A percentile compares a stretch with the other conserved stretches of the same genome.
These are phyloP conservation scores for Paecilomyces formosus DNA, from an alignment of 2,329 filamentous ascomycete species.

Conservation along the genomic window DNA sequence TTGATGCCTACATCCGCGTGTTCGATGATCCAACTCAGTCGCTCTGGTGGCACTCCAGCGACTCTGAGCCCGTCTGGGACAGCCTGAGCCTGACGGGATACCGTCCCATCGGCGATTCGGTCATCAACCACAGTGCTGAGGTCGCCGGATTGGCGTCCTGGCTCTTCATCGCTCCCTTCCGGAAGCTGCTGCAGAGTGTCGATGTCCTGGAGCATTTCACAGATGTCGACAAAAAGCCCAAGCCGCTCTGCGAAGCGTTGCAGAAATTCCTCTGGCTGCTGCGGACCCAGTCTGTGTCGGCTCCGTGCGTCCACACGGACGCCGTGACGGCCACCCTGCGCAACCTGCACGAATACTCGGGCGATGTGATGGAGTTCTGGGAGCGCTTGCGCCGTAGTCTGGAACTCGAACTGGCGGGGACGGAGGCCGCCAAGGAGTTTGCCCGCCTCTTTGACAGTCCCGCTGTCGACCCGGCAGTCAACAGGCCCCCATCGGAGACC, in stretches of 20 bases:
- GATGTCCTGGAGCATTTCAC: conserved; percentile 40
- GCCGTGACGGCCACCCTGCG: conserved; percentile 32
- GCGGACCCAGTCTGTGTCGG: conserved; percentile 35
- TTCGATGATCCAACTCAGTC: conserved; percentile 54
- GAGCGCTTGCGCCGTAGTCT: conserved; percentile 45
- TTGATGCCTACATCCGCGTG: conserved; percentile 55
- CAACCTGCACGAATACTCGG: conserved; percentile 37
- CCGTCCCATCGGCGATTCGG: conserved; percentile 42
- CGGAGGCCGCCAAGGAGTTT: conserved; percentile 32
- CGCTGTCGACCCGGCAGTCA: conserved; percentile 19
- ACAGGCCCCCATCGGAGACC: conserved; percentile 28
- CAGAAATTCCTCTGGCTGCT: conserved; percentile 47
- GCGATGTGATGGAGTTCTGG: conserved; percentile 50
- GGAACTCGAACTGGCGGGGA: conserved; percentile 45
- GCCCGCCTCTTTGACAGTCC: conserved; percentile 42
- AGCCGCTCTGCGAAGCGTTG: conserved; percentile 44
- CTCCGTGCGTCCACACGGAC: conserved; percentile 35
- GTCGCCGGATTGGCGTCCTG: conserved; percentile 52
- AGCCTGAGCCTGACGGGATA: conserved; percentile 52
- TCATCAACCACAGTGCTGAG: conserved; percentile 38
- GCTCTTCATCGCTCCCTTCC: conserved; percentile 53
- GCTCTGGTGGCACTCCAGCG: conserved; percentile 53
- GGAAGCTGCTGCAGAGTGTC: conserved; percentile 46
- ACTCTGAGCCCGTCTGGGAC: conserved; percentile 48
- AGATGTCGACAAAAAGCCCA: conserved; percentile 41